Evolutionary conservation across 805 yeast species (phyloP).

Genomic region (Cyberlindnera xylosilytica): DNA sequence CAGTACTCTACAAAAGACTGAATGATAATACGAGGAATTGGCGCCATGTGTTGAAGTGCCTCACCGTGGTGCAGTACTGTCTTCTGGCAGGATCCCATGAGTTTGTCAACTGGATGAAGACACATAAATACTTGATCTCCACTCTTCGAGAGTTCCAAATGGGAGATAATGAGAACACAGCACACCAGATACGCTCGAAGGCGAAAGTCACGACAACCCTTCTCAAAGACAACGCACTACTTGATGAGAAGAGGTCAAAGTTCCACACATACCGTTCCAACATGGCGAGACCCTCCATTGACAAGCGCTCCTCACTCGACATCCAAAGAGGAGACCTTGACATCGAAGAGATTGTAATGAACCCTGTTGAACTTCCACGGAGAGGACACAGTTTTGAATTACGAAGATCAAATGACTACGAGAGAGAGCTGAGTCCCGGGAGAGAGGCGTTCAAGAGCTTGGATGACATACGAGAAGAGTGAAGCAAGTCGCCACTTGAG

Average conservation of each 20-base stretch:
- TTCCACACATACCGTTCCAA: slow-evolving; percentile 39
- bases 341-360: slow-evolving; percentile 5
- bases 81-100: slow-evolving; percentile 52
- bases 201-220: slow-evolving; percentile 33
- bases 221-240: slow-evolving; percentile 31
- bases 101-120: slow-evolving; percentile 46
- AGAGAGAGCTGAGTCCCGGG: slow-evolving; percentile 7
- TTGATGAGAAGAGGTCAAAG: slow-evolving; percentile 39
- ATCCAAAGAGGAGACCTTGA: slow-evolving; percentile 17
- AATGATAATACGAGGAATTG: slow-evolving; percentile 32
- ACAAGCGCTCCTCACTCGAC: slow-evolving; percentile 26
- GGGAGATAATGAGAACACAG: slow-evolving; percentile 25
- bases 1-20: slow-evolving; percentile 40
- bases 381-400: slow-evolving; percentile 31
- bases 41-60: slow-evolving; percentile 43
- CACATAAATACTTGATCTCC: slow-evolving; percentile 34
- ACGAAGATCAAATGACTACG: slow-evolving; percentile 3
- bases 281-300: slow-evolving; percentile 39
- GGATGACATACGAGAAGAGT: slow-evolving; percentile 25
- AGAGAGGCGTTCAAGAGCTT: slow-evolving; percentile 14
- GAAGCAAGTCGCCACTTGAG: too few relatives aligned
- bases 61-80: slow-evolving; percentile 50
- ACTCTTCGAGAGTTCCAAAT: slow-evolving; percentile 30
- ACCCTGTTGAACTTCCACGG: slow-evolving; percentile 8
- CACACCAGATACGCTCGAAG: slow-evolving; percentile 36